Conservation (phyloP, 169 alveolate genomes). For the Plasmodium adleri region DNA sequence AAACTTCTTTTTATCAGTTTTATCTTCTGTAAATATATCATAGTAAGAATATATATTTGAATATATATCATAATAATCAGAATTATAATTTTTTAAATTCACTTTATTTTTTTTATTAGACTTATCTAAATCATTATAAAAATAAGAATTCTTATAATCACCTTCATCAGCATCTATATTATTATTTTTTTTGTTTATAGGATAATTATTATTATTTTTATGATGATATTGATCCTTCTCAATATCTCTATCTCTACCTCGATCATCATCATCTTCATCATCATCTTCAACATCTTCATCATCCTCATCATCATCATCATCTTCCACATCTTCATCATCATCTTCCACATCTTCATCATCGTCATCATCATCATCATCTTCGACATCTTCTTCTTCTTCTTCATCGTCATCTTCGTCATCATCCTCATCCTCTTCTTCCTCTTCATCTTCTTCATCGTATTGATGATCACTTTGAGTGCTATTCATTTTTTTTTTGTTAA, state of each 20-base stretch:
- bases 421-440: not conserved
- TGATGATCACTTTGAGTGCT: slow-evolving; percentile 7
- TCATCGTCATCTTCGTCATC: not conserved
- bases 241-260: not conserved
- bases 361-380: not conserved
- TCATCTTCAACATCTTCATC: no score
- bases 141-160: slow-evolving; percentile 11
- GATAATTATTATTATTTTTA: slow-evolving; percentile 6
- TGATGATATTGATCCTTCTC: slow-evolving; percentile 1
- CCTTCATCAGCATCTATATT: not conserved
- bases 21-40: slow-evolving; percentile 74
- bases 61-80: slow-evolving; percentile 73
- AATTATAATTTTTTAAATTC: slow-evolving; percentile 53
- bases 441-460: slow-evolving; percentile 1
- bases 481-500: not conserved
- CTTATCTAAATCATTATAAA: slow-evolving; percentile 25
- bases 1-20: slow-evolving; percentile 54
- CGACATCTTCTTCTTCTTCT: slow-evolving; percentile 8
- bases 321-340: slow-evolving; percentile 12
- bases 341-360: slow-evolving; percentile 6
- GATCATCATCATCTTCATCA: no score
- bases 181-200: slow-evolving; percentile 16
- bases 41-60: slow-evolving; percentile 67
- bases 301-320: no score
- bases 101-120: slow-evolving; percentile 48